Evolutionary conservation across 2,329 filamentous ascomycete species (phyloP).

Genomic region (Aureobasidium leucospermi): DNA sequence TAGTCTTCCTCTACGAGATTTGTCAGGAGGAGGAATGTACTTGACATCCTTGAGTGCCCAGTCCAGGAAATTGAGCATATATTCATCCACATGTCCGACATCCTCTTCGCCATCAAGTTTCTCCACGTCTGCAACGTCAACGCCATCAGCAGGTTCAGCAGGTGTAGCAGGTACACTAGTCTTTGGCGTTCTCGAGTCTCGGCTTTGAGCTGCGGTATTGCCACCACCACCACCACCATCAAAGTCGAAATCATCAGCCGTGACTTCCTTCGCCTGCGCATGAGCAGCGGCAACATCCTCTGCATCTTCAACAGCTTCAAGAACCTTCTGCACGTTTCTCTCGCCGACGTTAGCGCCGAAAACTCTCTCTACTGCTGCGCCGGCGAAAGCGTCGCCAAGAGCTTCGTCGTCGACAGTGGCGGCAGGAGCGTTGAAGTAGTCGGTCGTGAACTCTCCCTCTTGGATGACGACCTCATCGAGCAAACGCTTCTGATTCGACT

Average conservation of each 20-base stretch:
- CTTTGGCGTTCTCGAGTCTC: constrained; percentile 22
- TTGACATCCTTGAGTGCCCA: constrained; percentile 22
- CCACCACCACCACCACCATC: constrained; percentile 57
- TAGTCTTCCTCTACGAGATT: constrained; percentile 21
- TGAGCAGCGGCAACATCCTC: constrained; percentile 87
- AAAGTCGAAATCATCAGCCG: constrained; percentile 80
- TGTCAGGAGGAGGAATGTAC: constrained; percentile 29
- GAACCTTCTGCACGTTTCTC: constrained; percentile 58
- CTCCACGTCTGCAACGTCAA: constrained; percentile 23
- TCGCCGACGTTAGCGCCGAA: constrained; percentile 64
- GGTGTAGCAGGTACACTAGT: constrained; percentile 33
- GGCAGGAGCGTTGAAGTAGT: constrained; percentile 74
- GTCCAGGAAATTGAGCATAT: constrained; percentile 29
- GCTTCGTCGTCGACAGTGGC: constrained; percentile 41
- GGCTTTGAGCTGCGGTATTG: constrained; percentile 30
- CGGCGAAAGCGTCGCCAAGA: constrained; percentile 55
- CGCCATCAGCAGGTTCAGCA: neutral
- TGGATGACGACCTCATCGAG: constrained; percentile 97
- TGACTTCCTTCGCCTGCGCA: constrained; percentile 76
- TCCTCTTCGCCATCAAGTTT: constrained; percentile 33
- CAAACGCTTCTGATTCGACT: constrained; percentile 95
- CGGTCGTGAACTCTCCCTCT: constrained; percentile 94
- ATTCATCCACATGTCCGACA: constrained; percentile 62
- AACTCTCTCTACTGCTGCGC: constrained; percentile 58
- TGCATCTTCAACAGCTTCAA: constrained; percentile 84